Evolutionary conservation across 768 basidiomycete species (phyloP), one percentile per base, ranked within the genome.

Genomic region (Psilocybe azurescens): DNA sequence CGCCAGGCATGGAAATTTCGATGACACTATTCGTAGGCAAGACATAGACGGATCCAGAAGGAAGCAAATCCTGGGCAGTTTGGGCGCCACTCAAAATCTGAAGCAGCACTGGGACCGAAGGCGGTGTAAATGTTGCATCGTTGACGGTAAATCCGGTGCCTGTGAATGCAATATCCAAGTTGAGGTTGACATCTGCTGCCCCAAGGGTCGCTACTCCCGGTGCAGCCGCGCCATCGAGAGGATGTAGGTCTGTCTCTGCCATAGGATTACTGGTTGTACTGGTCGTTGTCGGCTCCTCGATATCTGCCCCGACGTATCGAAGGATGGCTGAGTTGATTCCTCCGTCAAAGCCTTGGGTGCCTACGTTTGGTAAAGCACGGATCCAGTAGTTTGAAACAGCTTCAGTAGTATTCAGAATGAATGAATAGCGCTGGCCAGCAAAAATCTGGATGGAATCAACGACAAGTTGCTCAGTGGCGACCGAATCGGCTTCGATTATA

Each of bases 351-450:
- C 64, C 62, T 29, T 50, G 55, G 1, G 61, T 33, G 3, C 64
- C 66, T 30, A 62, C 16, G 52, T 77, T 75, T 3, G 80, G 79
- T 8, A 69, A 20, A 1, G 78, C 77, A 18, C 74, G 79, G 50
- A 80, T 76, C 78, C 82, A 81, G 50, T 82, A 83, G 61, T 80
- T 82, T 52, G 65, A 71, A 30, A 77, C 53, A 1, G 65, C 39
- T 39, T 72, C 64, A 51, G 70, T 67, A 9, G 72, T 65, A 50
- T 63, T 64, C 60, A 82, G 62, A 9, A 85, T 69, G 60, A 84
- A 72, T 0, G 84, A 85, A 57, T 85, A 85, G 5, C 83, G 78
- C 63, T 85, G 84, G 1, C 78, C 85, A 13, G 75, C 73, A 55
- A 76, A 81, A 49, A 85, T 78, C 4, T 77, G 67, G 49, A 85